Percentiles rank a stretch among this genome's conserved stretches.
These are phyloP conservation scores for Trichophaea hybrida DNA, from an alignment of 2,329 filamentous ascomycete genomes.

Conservation along the genomic window DNA sequence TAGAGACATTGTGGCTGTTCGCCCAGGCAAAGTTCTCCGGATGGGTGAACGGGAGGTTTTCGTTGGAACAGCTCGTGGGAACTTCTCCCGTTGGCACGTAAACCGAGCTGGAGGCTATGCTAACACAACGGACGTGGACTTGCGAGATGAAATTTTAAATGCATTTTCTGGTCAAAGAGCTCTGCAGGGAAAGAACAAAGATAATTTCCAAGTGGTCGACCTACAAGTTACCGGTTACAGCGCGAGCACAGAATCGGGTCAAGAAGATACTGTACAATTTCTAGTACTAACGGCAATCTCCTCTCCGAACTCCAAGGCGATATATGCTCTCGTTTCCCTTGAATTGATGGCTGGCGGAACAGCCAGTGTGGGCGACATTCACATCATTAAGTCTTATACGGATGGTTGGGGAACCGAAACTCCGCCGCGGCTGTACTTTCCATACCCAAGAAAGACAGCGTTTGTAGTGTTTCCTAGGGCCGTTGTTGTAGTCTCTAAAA, in stretches of 20 bases:
- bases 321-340: constrained; percentile 19
- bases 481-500: constrained; percentile 61
- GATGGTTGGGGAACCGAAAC: constrained; percentile 31
- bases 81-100: constrained; percentile 73
- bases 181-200: constrained; percentile 11
- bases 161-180: constrained; percentile 30
- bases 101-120: constrained; percentile 76
- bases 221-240: constrained; percentile 9
- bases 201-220: constrained; percentile 13
- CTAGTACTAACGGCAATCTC: constrained; percentile 18
- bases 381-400: constrained; percentile 52
- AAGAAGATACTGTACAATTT: constrained; percentile 12
- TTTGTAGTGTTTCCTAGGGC: constrained; percentile 70
- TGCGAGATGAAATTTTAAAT: constrained; percentile 47
- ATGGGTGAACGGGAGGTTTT: constrained; percentile 77
- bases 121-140: constrained; percentile 56
- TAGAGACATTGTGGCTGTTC: constrained; percentile 67
- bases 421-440: constrained; percentile 58
- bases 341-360: constrained; percentile 37
- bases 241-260: not conserved
- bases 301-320: constrained; percentile 4
- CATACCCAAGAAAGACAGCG: constrained; percentile 62
- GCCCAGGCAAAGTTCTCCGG: constrained; percentile 53
- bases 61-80: constrained; percentile 60
- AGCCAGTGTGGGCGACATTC: constrained; percentile 48